Conservation (phyloP, 371 early-diverging fungal genomes). For the Saksenaea vasiformis region DNA sequence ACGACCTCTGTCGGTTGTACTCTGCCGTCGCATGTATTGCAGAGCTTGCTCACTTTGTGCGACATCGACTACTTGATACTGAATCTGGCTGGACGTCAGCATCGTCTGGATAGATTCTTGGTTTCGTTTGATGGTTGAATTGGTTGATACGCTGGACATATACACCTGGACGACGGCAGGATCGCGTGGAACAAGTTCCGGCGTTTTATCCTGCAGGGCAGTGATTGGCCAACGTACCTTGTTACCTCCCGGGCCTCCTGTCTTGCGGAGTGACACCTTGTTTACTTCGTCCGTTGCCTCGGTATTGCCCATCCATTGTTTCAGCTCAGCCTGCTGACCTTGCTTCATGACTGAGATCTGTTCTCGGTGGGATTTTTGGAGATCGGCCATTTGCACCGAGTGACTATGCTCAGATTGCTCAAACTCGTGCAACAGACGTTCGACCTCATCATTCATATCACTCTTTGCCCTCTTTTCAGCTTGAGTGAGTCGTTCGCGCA, state of each 20-base stretch:
- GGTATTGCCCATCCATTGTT: not conserved
- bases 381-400: conserved; percentile 33
- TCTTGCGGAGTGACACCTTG: conserved; percentile 19
- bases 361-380: conserved; percentile 41
- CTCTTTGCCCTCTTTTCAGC: conserved; percentile 42
- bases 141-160: conserved; percentile 35
- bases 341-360: conserved; percentile 39
- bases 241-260: conserved; percentile 16
- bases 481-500: conserved; percentile 30
- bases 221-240: conserved; percentile 24
- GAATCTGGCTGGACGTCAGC: conserved; percentile 19
- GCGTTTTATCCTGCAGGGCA: conserved; percentile 6
- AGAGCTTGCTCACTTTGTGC: conserved; percentile 40
- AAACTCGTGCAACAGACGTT: conserved; percentile 46
- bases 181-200: conserved; percentile 26
- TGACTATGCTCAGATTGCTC: conserved; percentile 53
- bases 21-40: conserved; percentile 41
- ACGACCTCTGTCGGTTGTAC: conserved; percentile 13
- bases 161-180: conserved; percentile 34
- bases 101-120: conserved; percentile 28
- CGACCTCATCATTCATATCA: conserved; percentile 46
- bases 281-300: not conserved
- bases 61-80: conserved; percentile 38
- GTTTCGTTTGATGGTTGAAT: conserved; percentile 32
- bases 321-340: conserved; percentile 31